phyloP scores from a whole-genome alignment of 2,329 filamentous ascomycete species.

The Paraphoma sp. region DNA sequence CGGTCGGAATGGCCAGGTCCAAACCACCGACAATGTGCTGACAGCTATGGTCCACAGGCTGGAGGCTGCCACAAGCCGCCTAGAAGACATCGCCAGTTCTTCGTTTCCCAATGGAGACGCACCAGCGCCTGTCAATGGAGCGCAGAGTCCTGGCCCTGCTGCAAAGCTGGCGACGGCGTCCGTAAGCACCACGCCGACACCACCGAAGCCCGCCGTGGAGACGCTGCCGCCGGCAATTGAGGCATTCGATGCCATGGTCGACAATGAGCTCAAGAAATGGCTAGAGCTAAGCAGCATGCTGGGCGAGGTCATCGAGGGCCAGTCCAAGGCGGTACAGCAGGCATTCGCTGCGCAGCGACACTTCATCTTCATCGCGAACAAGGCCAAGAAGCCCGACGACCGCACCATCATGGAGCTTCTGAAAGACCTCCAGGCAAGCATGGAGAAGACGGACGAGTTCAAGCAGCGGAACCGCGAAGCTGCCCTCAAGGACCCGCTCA shows the following conservation, averaged over 20 bases:
- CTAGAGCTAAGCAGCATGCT: slow-evolving; percentile 78
- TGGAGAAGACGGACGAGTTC: slow-evolving; percentile 79
- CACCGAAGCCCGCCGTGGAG: slow-evolving; percentile 47
- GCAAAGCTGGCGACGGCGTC: slow-evolving; percentile 26
- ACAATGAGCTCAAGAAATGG: slow-evolving; percentile 76
- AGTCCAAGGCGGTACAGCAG: slow-evolving; percentile 66
- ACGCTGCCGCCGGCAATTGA: slow-evolving; percentile 70
- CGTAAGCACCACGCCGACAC: slow-evolving; percentile 43
- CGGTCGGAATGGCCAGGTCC: slow-evolving; percentile 22
- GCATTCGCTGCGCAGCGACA: slow-evolving; percentile 86
- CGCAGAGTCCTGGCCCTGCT: slow-evolving; percentile 29
- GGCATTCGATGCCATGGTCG: slow-evolving; percentile 84
- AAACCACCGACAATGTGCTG: slow-evolving; percentile 52
- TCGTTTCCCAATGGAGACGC: slow-evolving; percentile 47
- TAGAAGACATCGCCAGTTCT: slow-evolving; percentile 95
- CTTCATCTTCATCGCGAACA: slow-evolving; percentile 86
- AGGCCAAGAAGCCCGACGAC: slow-evolving; percentile 88
- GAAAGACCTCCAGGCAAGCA: slow-evolving; percentile 83
- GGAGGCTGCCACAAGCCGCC: slow-evolving; percentile 92
- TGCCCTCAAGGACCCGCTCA: slow-evolving; percentile 79
- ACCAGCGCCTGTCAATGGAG: slow-evolving; percentile 32
- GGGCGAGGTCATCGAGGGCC: slow-evolving; percentile 78
- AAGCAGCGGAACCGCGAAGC: slow-evolving; percentile 81
- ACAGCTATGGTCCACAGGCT: slow-evolving; percentile 69
- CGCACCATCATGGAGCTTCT: slow-evolving; percentile 76